Evolutionary conservation across 495 filamentous ascomycete species (phyloP).

Genomic region (Hypoxylon lienhwacheense): DNA sequence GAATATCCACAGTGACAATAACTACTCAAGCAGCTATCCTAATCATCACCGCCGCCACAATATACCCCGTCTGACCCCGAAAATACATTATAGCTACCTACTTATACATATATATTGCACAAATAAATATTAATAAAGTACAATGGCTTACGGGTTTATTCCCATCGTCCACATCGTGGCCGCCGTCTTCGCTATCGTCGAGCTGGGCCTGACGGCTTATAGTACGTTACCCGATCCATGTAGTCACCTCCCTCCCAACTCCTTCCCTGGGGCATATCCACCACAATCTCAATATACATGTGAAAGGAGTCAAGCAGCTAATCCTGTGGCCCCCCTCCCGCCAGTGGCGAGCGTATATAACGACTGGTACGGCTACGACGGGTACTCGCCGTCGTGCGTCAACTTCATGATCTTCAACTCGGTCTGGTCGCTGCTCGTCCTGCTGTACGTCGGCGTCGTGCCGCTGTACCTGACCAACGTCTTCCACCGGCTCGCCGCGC

Average conservation of each 20-base stretch:
- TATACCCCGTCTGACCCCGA: no score
- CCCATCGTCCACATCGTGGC: conserved; percentile 67
- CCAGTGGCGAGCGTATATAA: conserved; percentile 42
- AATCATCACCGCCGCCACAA: no score
- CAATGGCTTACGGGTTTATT: conserved; percentile 54
- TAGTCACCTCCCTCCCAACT: no score
- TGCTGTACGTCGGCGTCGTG: conserved; percentile 65
- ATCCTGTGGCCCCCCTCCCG: conserved; percentile 3
- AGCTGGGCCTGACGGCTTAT: conserved; percentile 72
- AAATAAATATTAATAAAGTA: not conserved
- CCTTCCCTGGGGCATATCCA: no score
- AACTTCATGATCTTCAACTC: conserved; percentile 75
- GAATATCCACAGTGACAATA: no score
- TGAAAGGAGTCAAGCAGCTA: no score
- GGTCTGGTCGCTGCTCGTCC: conserved; percentile 70
- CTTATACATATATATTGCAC: not conserved
- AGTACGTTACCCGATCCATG: conserved; percentile 53
- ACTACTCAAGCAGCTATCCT: no score
- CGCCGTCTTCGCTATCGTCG: conserved; percentile 66
- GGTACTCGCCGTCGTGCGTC: conserved; percentile 51
- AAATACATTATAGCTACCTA: no score
- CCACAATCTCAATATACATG: no score
- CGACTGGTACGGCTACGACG: conserved; percentile 33
- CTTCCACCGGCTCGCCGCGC: conserved; percentile 62
- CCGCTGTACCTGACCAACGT: conserved; percentile 61